Percentiles rank a stretch among this genome's conserved stretches.
These are phyloP conservation scores for Balamuthia mandrillaris DNA, from an alignment of 208 protist species.

Conservation along the genomic window DNA sequence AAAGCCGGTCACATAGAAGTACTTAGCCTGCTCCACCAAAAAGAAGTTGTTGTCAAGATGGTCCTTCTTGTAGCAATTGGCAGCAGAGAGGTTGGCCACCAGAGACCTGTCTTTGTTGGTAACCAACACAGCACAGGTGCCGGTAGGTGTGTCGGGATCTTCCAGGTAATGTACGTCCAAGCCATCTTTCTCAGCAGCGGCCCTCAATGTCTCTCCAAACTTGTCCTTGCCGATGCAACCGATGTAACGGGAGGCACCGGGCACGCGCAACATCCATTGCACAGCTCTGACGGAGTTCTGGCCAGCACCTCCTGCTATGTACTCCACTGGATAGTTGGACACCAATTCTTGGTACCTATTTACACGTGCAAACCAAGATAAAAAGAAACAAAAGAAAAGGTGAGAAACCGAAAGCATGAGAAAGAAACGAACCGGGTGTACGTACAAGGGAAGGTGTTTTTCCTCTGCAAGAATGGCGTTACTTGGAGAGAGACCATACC, in stretches of 20 bases:
- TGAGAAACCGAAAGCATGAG: neutral
- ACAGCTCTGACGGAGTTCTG: conserved; percentile 94
- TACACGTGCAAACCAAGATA: neutral
- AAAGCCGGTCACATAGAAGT: conserved; percentile 79
- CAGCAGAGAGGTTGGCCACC: conserved; percentile 93
- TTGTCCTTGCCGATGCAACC: conserved; percentile 93
- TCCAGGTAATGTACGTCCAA: conserved; percentile 80
- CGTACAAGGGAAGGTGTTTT: conserved; percentile 89
- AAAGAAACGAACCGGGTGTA: neutral
- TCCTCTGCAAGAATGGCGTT: conserved; percentile 85
- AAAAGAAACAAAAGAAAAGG: neutral
- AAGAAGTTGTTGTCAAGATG: conserved; percentile 78
- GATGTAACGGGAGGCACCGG: conserved; percentile 60
- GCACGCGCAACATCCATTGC: conserved; percentile 64
- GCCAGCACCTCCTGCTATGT: conserved; percentile 94
- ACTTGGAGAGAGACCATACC: conserved; percentile 69
- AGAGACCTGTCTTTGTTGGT: conserved; percentile 88
- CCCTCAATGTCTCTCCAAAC: conserved; percentile 82
- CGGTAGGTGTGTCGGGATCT: conserved; percentile 81
- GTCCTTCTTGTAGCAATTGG: conserved; percentile 88
- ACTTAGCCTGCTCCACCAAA: conserved; percentile 64
- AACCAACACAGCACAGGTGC: conserved; percentile 95
- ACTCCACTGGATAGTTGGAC: conserved; percentile 77
- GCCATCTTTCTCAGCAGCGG: conserved; percentile 82
- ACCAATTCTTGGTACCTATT: conserved; percentile 59